Percentiles rank a stretch among this genome's conserved stretches.
Conservation (phyloP, 2,329 filamentous ascomycete genomes). For the Pseudogymnoascus sp. region DNA sequence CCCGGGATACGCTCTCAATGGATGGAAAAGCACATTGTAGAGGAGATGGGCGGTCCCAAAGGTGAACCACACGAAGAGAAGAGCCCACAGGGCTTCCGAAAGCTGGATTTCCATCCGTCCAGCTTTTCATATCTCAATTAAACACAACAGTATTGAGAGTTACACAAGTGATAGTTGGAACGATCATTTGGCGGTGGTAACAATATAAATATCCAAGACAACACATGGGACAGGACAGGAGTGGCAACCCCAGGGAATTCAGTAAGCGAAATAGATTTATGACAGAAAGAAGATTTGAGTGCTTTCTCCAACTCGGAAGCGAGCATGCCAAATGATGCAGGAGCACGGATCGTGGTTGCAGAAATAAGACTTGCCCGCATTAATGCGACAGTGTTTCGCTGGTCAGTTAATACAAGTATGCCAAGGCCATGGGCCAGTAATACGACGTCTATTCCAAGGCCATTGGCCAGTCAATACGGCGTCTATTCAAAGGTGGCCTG, state of each 20-base stretch:
- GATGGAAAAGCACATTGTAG: slow-evolving; percentile 13
- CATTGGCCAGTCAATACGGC: background rate
- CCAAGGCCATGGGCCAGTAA: too few relatives aligned
- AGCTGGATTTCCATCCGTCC: background rate
- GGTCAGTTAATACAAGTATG: background rate
- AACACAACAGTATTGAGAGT: background rate
- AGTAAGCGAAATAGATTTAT: background rate
- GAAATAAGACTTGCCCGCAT: background rate
- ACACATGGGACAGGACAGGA: background rate
- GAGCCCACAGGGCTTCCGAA: background rate
- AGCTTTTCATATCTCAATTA: background rate
- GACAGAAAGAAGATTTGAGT: background rate
- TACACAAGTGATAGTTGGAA: background rate
- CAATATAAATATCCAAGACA: background rate
- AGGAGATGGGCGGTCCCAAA: background rate
- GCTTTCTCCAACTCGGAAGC: background rate
- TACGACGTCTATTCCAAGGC: background rate
- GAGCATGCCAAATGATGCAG: background rate
- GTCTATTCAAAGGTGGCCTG: background rate
- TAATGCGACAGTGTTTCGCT: background rate
- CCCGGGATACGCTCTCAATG: slow-evolving; percentile 9
- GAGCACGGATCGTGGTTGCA: background rate
- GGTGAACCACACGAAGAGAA: background rate
- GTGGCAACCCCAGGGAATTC: background rate
- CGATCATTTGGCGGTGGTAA: background rate